Evolutionary conservation across 495 filamentous ascomycete genomes (phyloP).

Genomic region (Penicillium waksmanii): DNA sequence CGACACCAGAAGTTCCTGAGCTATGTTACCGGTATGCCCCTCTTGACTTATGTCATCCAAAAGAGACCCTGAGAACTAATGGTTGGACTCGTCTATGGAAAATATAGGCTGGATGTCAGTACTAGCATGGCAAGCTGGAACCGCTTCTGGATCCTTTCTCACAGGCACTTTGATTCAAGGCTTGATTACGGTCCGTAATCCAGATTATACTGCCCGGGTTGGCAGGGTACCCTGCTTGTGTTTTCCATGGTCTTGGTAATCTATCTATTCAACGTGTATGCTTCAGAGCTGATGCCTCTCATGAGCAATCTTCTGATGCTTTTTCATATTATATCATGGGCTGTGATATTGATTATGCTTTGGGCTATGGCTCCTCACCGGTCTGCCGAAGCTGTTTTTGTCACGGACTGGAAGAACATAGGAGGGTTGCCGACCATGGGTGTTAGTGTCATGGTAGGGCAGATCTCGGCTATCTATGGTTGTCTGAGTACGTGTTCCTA

Average conservation of each 20-base stretch:
- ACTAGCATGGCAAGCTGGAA: conserved; percentile 45
- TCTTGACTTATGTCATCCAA: background rate
- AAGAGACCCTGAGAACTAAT: background rate
- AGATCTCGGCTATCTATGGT: conserved; percentile 42
- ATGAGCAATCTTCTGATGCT: conserved; percentile 43
- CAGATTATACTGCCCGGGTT: conserved; percentile 37
- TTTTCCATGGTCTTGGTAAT: conserved; percentile 45
- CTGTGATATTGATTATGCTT: conserved; percentile 36
- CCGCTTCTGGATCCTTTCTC: conserved; percentile 41
- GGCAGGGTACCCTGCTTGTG: conserved; percentile 49
- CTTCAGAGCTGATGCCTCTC: conserved; percentile 37
- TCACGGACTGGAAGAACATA: conserved; percentile 44
- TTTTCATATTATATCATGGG: conserved; percentile 43
- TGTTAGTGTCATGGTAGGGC: conserved; percentile 52
- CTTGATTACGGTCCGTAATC: conserved; percentile 40
- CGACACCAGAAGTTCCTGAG: conserved; percentile 31
- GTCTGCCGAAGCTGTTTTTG: conserved; percentile 43
- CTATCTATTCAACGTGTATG: conserved; percentile 44
- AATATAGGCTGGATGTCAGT: conserved; percentile 47
- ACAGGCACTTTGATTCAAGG: conserved; percentile 50
- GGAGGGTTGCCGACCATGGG: conserved; percentile 53
- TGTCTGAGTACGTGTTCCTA: conserved; percentile 27
- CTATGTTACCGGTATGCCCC: conserved; percentile 4
- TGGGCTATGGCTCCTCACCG: conserved; percentile 43
- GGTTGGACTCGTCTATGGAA: background rate